Evolutionary conservation across 371 early-diverging fungal species (phyloP).

Genomic region (Rhizopus microsporus): DNA sequence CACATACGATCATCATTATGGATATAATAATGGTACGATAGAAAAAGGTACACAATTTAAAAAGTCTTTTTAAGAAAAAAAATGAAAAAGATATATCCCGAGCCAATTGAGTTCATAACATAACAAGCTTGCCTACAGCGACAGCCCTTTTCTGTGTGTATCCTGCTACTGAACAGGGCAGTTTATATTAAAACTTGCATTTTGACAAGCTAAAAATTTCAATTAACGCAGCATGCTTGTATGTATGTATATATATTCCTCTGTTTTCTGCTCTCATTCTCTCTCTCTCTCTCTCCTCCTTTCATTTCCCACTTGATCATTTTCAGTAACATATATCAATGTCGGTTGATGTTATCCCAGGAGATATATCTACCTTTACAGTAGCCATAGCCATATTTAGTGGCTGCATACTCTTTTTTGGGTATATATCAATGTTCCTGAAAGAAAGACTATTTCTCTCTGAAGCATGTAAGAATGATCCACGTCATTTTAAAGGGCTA

Average conservation of each 20-base stretch:
- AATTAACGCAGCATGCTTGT: slow-evolving; percentile 1
- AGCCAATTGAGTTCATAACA: too few relatives aligned
- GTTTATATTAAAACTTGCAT: slow-evolving; percentile 6
- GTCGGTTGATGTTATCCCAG: slow-evolving; percentile 46
- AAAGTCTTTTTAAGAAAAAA: too few relatives aligned
- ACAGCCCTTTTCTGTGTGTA: neutral
- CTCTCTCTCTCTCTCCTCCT: slow-evolving; percentile 1
- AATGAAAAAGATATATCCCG: too few relatives aligned
- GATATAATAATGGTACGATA: too few relatives aligned
- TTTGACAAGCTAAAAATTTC: neutral
- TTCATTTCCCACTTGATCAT: slow-evolving; percentile 3
- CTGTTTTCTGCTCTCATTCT: slow-evolving; percentile 3
- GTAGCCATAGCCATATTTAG: slow-evolving; percentile 64
- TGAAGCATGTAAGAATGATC: slow-evolving; percentile 73
- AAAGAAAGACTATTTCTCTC: slow-evolving; percentile 91
- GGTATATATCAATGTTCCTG: slow-evolving; percentile 86
- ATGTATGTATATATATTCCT: neutral
- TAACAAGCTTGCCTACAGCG: too few relatives aligned
- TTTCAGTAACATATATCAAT: slow-evolving; percentile 16
- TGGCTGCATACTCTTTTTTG: slow-evolving; percentile 86
- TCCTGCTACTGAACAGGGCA: neutral
- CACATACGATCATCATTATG: neutral
- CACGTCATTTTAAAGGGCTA: neutral
- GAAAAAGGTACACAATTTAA: too few relatives aligned
- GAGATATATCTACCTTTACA: slow-evolving; percentile 51